Percentiles rank a stretch among this genome's conserved stretches.
Conservation (phyloP, 345 rosid genomes). For the Eucalyptus microcorys region DNA sequence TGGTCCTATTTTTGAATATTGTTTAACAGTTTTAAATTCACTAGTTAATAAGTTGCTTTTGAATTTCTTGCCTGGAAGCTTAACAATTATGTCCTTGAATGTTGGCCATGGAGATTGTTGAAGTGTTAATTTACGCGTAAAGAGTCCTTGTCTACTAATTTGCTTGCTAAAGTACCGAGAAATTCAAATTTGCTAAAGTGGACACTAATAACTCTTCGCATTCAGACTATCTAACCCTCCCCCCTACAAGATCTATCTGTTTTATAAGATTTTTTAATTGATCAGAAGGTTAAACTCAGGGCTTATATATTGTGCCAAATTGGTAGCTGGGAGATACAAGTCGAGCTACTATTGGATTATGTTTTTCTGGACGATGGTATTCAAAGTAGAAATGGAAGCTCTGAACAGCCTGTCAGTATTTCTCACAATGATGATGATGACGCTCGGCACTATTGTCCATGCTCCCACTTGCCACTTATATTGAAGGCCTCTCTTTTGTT, state of each 20-base stretch:
- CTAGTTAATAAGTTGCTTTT: background rate
- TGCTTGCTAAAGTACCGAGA: background rate
- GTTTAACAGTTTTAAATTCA: background rate
- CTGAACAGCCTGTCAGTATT: background rate
- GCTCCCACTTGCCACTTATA: background rate
- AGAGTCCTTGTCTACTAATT: background rate
- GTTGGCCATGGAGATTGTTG: background rate
- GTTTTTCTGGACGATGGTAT: background rate
- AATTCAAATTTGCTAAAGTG: background rate
- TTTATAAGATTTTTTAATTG: background rate
- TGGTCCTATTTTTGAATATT: background rate
- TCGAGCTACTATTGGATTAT: background rate
- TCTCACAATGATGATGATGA: background rate
- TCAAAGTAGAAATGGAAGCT: background rate
- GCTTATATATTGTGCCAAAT: background rate
- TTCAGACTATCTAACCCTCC: background rate
- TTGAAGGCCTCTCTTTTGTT: background rate
- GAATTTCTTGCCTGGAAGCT: background rate
- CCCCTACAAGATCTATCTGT: background rate
- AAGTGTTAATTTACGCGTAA: background rate
- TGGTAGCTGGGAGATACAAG: background rate
- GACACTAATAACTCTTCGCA: background rate
- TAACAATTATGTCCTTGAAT: background rate
- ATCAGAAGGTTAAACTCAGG: background rate
- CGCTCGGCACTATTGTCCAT: background rate